Conservation (phyloP, 495 filamentous ascomycete genomes). For the Penicillium crystallinum region DNA sequence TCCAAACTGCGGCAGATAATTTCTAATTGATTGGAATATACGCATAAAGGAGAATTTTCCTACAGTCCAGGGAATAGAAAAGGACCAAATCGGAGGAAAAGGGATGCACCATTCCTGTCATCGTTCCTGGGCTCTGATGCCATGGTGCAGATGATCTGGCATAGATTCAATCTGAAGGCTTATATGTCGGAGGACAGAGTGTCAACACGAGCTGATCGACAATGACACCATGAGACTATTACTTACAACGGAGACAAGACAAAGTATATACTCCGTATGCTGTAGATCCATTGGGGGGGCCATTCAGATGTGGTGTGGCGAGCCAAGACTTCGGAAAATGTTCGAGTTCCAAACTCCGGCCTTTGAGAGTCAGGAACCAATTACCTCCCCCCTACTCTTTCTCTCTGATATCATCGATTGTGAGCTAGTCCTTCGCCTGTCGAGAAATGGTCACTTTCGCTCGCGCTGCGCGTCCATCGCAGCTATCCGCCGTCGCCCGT, state of each 20-base stretch:
- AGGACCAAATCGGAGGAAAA: background rate
- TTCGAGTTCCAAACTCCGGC: background rate
- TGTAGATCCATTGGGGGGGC: background rate
- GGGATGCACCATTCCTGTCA: background rate
- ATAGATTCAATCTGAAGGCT: background rate
- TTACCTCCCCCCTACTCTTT: background rate
- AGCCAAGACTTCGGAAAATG: slow-evolving; percentile 9
- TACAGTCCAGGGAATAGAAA: background rate
- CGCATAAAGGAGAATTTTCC: background rate
- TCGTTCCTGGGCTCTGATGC: slow-evolving; percentile 5
- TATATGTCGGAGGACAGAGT: background rate
- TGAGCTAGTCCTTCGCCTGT: background rate
- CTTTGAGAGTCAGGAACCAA: slow-evolving; percentile 2
- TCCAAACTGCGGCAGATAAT: slow-evolving; percentile 18
- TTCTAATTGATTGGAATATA: slow-evolving; percentile 12
- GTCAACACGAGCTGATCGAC: background rate
- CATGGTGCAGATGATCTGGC: slow-evolving; percentile 12
- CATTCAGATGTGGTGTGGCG: slow-evolving; percentile 5
- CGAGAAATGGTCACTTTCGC: slow-evolving; percentile 19
- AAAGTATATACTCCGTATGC: background rate
- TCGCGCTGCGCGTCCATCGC: slow-evolving; percentile 21
- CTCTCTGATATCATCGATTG: background rate
- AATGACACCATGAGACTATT: background rate
- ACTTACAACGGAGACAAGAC: no score
- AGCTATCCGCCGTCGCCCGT: slow-evolving; percentile 12